Evolutionary conservation across 1,284 basidiomycete species (phyloP).

Genomic region (Rhodotorula sp.): DNA sequence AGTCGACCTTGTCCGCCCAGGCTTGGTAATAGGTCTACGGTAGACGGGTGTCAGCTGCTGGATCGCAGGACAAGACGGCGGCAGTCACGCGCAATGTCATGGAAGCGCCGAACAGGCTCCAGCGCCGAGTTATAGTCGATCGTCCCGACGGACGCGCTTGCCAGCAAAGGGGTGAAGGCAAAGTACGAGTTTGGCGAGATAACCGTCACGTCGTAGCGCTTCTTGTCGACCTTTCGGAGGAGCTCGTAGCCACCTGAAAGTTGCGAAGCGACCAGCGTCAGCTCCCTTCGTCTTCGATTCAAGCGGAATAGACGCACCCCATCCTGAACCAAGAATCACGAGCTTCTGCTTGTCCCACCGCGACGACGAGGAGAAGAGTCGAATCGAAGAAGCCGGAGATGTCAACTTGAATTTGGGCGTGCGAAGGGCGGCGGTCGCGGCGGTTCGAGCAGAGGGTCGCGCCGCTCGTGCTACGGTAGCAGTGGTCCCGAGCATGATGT

Average conservation of each 20-base stretch:
- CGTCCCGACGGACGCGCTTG: constrained; percentile 64
- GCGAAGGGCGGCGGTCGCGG: too few species aligned
- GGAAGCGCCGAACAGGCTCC: constrained; percentile 63
- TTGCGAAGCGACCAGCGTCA: too few species aligned
- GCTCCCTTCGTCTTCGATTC: too few species aligned
- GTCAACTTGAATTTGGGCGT: too few species aligned
- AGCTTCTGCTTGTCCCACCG: too few species aligned
- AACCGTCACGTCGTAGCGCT: constrained; percentile 40
- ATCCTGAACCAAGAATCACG: too few species aligned
- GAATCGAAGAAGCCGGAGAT: too few species aligned
- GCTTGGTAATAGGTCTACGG: constrained; percentile 50
- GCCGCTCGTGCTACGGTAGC: too few species aligned
- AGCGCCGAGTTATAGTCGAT: constrained; percentile 75
- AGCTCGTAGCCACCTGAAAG: constrained; percentile 9
- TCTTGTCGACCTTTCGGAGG: constrained; percentile 47
- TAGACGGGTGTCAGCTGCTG: background rate
- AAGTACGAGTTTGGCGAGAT: constrained; percentile 74
- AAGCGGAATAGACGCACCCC: background rate
- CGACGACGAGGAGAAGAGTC: too few species aligned
- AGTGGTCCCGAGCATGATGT: too few species aligned
- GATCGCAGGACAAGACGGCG: too few species aligned
- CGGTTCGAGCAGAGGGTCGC: too few species aligned
- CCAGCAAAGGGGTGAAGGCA: constrained; percentile 71
- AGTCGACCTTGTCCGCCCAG: constrained; percentile 57
- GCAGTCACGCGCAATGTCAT: background rate